A percentile compares a stretch with the other conserved stretches of the same genome.
phyloP scores from a whole-genome alignment of 768 basidiomycete species.

The Suillus clintonianus region DNA sequence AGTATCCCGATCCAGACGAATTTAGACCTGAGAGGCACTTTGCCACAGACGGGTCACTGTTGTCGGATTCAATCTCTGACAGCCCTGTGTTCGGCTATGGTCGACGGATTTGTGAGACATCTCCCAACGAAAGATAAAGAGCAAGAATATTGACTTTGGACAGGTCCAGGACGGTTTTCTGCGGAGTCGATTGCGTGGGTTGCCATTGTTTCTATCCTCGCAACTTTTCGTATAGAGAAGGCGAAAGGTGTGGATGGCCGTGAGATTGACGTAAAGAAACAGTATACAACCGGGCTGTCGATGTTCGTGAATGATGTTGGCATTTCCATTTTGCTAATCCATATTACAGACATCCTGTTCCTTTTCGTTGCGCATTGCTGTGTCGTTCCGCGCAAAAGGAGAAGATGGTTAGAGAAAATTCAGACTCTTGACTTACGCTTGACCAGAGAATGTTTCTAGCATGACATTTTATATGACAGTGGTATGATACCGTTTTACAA shows the following conservation, averaged over 20 bases:
- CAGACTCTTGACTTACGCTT: neutral
- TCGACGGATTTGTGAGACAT: conserved; percentile 7
- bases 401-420: neutral
- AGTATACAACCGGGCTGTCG: neutral
- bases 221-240: conserved; percentile 17
- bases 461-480: neutral
- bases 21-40: conserved; percentile 39
- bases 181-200: conserved; percentile 5
- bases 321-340: neutral
- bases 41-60: conserved; percentile 12
- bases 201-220: conserved; percentile 17
- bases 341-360: neutral
- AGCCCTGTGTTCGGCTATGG: conserved; percentile 7
- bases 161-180: conserved; percentile 11
- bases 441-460: neutral
- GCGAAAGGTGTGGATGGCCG: neutral
- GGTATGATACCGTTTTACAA: neutral
- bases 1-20: conserved; percentile 26
- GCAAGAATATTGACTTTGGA: neutral
- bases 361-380: neutral
- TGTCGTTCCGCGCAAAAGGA: neutral
- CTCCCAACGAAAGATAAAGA: neutral
- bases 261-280: neutral
- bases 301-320: neutral
- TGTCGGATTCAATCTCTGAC: neutral